These are phyloP conservation scores for Ascochyta viciae-villosae DNA, from an alignment of 2,329 filamentous ascomycete genomes.

Conservation along the genomic window DNA sequence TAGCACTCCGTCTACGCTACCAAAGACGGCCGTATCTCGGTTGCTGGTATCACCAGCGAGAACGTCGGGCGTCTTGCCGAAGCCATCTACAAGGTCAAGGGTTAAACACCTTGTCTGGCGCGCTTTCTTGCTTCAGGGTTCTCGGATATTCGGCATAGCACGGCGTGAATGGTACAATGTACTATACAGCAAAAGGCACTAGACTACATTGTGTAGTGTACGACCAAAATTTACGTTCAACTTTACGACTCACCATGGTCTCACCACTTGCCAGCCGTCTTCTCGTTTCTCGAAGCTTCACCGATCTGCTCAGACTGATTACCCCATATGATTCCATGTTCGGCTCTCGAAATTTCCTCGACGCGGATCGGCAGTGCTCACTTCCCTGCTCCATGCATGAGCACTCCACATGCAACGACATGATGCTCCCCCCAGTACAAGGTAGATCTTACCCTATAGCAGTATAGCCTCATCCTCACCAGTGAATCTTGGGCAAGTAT, in stretches of 20 bases:
- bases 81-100: conserved; percentile 84
- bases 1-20: conserved; percentile 95
- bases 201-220: conserved; percentile 14
- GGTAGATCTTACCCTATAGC: conserved; percentile 21
- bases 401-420: conserved; percentile 5
- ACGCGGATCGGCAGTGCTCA: not conserved
- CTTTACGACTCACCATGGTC: not conserved
- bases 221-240: conserved; percentile 10
- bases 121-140: conserved; percentile 12
- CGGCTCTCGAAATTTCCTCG: not conserved
- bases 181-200: conserved; percentile 20
- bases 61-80: conserved; percentile 83
- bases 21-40: conserved; percentile 86
- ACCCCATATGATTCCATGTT: not conserved
- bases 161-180: conserved; percentile 31
- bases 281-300: conserved; percentile 2
- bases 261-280: not conserved
- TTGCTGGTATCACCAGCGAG: conserved; percentile 80
- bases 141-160: conserved; percentile 24
- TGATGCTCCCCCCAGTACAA: conserved; percentile 1
- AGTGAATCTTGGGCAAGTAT: not conserved
- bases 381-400: not conserved
- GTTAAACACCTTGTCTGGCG: conserved; percentile 47
- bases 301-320: not conserved
- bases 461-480: conserved; percentile 18